phyloP scores from a whole-genome alignment of 208 protist genomes.

The Ichthyophonus hoferi region DNA sequence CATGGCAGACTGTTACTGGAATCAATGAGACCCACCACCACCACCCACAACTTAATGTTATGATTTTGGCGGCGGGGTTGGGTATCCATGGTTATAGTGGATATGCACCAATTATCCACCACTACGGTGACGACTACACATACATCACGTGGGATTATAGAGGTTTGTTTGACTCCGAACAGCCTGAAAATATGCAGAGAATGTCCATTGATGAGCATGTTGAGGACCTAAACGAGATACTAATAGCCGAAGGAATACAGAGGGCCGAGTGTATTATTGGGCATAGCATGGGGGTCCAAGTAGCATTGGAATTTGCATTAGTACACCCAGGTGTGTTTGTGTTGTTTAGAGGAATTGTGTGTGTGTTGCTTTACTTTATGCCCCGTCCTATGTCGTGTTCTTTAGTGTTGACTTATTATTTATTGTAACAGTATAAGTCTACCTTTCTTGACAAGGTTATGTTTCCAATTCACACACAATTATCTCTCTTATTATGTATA shows the following conservation, averaged over 20 bases:
- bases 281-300: slow-evolving; percentile 31
- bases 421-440: too few species aligned
- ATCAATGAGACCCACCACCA: too few species aligned
- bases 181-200: not conserved
- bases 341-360: not conserved
- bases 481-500: too few species aligned
- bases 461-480: too few species aligned
- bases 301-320: slow-evolving; percentile 25
- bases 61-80: not conserved
- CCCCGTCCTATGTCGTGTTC: too few species aligned
- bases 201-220: slow-evolving; percentile 24
- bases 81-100: slow-evolving; percentile 10
- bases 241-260: not conserved
- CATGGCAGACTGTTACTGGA: too few species aligned
- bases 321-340: slow-evolving; percentile 19
- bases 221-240: slow-evolving; percentile 24
- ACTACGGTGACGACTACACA: not conserved
- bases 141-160: slow-evolving; percentile 28
- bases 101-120: slow-evolving; percentile 7
- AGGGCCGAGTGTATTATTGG: not conserved
- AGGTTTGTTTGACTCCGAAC: slow-evolving; percentile 1
- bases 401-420: too few species aligned
- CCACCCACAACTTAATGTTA: slow-evolving; percentile 15
- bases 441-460: too few species aligned
- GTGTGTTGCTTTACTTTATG: not conserved